Base-by-base conservation (phyloP, 1,139 yeast genomes). In the Yamadazyma friedrichii region DNA sequence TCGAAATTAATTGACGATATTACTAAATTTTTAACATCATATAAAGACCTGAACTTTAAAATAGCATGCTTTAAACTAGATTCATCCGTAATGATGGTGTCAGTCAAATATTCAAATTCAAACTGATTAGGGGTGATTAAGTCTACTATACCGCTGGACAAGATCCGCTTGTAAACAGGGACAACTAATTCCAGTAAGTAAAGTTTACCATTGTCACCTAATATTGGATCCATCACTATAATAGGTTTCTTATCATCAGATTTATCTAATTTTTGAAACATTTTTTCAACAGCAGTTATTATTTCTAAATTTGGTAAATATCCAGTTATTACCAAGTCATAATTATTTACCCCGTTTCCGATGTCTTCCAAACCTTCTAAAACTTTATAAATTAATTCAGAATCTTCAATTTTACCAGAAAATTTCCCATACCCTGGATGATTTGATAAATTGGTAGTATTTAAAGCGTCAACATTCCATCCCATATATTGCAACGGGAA, bases 121-220 rank as follows among this genome's bases (percentile, higher is more conserved):
- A 87, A 87, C 59, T 88, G 96, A 59, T 93, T 93, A 1, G 98
- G 98, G 0, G 97, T 88, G 9, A 85, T 78, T 15, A 89, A 58
- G 45, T 80, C 82, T 10, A 89, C 88, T 2, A 62, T 44, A 8
- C 78, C 74, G 2, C 69, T 58, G 13, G 60, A 53, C 33, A 91
- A 60, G 2, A 86, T 66, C n/a, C 65, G 53, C 54, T 74, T 73
- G 58, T 91, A 91, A 1, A 78, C 76, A 0, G 80, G 78, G 0
- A 91, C 72, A 39, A 88, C 86, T 15, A 78, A 77, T 47, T 80
- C 75, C 35, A 81, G 76, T 9, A 93, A 97, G 55, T 93, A 93
- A 22, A 91, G 59, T 44, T 74, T 75, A 2, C 95, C 96, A 51
- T 88, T 83, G 60, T 93, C 98, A 11, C 98, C 98, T 74, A 93